Conservation (phyloP, 176 grass and related monocot species). For the Typha latifolia region DNA sequence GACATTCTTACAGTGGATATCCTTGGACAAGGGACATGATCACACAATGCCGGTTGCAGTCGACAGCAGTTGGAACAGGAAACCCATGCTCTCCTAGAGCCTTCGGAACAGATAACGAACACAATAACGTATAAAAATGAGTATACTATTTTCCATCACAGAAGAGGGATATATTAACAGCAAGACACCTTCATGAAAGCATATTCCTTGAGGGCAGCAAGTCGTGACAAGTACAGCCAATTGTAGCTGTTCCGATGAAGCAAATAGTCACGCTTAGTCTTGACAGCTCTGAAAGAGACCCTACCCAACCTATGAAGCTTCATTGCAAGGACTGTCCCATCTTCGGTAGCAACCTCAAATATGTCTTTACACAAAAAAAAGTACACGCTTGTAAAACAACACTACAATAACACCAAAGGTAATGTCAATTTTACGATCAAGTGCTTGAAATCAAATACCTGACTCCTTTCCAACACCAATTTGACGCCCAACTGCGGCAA, state of each 20-base stretch:
- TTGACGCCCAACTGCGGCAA: constrained; percentile 75
- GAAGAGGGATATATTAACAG: not conserved
- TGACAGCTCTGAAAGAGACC: constrained; percentile 88
- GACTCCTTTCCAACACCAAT: constrained; percentile 95
- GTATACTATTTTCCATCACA: not conserved
- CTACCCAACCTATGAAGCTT: constrained; percentile 94
- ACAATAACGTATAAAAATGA: not conserved
- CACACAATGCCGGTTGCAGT: constrained; percentile 85
- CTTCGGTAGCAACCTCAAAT: constrained; percentile 83
- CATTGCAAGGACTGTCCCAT: constrained; percentile 82
- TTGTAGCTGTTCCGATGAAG: constrained; percentile 64
- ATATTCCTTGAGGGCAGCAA: constrained; percentile 83
- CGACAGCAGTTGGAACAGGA: constrained; percentile 80
- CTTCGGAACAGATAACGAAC: constrained; percentile 26
- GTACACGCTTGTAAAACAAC: not conserved
- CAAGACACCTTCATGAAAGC: constrained; percentile 82
- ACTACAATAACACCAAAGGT: too few relatives aligned
- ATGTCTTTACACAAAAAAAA: constrained; percentile 41
- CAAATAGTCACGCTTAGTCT: constrained; percentile 96
- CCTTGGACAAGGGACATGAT: constrained; percentile 91
- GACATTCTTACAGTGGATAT: constrained; percentile 71
- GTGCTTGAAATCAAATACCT: constrained; percentile 21
- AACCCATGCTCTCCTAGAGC: constrained; percentile 86
- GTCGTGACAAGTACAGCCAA: constrained; percentile 81
- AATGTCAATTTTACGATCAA: not conserved